Evolutionary conservation across 768 basidiomycete genomes (phyloP), one percentile per base, ranked within the genome.

Genomic region (Leccinum subgranulosum): DNA sequence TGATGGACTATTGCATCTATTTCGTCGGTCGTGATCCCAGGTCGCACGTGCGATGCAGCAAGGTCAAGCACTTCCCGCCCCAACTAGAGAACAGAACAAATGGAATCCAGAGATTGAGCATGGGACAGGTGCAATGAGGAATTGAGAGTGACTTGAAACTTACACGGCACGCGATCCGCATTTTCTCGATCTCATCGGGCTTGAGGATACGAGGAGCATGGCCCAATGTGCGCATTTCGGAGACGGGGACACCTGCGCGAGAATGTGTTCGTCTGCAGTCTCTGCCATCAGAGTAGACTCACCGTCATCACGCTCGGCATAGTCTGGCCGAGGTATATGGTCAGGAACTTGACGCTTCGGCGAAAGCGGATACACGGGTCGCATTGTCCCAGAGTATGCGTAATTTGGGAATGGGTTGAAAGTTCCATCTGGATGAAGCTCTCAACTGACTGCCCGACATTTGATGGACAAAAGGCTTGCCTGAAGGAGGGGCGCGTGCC

Each of bases 21-120:
- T 69, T 94, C 92, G 68, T 98, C 94, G 2, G 97, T 98, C 11
- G 96, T 97, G 39, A 97, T 83, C 34, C 96, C 97, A n/a, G 94
- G 92, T 45, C 82, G 79, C 59, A 98, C 77, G 66, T 86, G 83
- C 0, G 94, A 84, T 1, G 95, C 96, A 17, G 92, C 88, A 56
- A 92, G 79, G 71, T 98, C 95, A 21, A 99, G 81, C n/a, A 99
- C 87, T 75, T 99, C 93, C 50, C 97, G 79, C 4, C 82, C 84
- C 61, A 97, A 79, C 97, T 98, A 49, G 49, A 53, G 56, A 34
- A 54, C 28, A 50, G 11, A 52, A 49, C 29, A 49, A 53, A 54
- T 49, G 39, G 25, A 50, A 51, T 54, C 12, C 56, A 56, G 28
- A 58, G 51, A 57, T 25, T 7, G 21, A 12, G 12, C 33, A 49